Evolutionary conservation across 768 basidiomycete genomes (phyloP).

Genomic region (Russula earlei): DNA sequence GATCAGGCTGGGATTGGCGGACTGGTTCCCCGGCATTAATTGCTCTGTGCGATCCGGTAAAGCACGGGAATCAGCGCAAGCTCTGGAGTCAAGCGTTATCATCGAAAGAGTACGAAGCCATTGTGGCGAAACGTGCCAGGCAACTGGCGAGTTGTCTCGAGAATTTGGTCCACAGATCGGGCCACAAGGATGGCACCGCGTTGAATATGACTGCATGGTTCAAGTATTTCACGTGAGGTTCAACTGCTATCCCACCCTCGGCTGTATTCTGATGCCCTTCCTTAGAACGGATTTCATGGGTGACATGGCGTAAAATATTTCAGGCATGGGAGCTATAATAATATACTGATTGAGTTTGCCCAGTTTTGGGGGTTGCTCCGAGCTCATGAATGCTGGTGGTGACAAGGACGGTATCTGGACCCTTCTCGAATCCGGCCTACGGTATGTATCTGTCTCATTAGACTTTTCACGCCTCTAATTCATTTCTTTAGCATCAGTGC

Average conservation of each 20-base stretch:
- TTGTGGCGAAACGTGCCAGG: slow-evolving; percentile 27
- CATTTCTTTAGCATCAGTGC: neutral
- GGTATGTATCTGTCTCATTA: neutral
- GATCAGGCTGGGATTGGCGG: slow-evolving; percentile 9
- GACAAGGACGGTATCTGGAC: neutral
- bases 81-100: slow-evolving; percentile 38
- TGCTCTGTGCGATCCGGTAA: slow-evolving; percentile 27
- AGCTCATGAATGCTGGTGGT: slow-evolving; percentile 22
- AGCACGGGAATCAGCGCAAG: slow-evolving; percentile 34
- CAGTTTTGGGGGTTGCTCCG: slow-evolving; percentile 25
- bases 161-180: slow-evolving; percentile 1
- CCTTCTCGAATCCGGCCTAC: neutral
- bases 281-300: slow-evolving; percentile 40
- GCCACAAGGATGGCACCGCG: slow-evolving; percentile 12
- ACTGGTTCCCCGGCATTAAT: slow-evolving; percentile 23
- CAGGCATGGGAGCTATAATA: neutral
- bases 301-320: slow-evolving; percentile 34
- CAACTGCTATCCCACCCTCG: neutral
- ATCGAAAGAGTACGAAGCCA: slow-evolving; percentile 35
- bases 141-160: slow-evolving; percentile 26
- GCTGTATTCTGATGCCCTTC: neutral
- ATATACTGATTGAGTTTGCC: neutral
- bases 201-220: slow-evolving; percentile 30
- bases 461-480: neutral
- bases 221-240: slow-evolving; percentile 31